Percentiles rank a stretch among this genome's conserved stretches.
Evolutionary conservation across 495 filamentous ascomycete species (phyloP).

Genomic region (Podospora comata): DNA sequence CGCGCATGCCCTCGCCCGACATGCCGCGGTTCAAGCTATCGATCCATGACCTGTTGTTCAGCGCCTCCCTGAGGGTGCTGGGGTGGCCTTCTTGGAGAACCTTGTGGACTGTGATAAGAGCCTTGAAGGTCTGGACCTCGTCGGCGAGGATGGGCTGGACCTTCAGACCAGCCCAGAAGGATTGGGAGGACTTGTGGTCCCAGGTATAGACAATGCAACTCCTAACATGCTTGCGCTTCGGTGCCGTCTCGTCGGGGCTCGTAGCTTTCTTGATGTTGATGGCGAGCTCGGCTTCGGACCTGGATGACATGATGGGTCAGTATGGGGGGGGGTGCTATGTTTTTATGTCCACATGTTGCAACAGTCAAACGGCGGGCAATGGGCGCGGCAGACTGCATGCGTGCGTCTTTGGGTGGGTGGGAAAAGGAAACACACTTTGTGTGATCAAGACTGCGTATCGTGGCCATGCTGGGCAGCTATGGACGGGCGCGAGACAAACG

Average conservation of each 20-base stretch:
- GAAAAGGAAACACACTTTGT: constrained; percentile 38
- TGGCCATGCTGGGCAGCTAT: constrained; percentile 41
- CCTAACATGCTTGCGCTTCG: constrained; percentile 98
- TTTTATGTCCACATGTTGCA: not conserved
- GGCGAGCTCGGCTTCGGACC: constrained; percentile 87
- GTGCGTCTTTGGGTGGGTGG: not conserved
- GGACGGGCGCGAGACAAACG: not conserved
- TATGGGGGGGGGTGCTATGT: constrained; percentile 6
- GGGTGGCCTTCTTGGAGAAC: constrained; percentile 96
- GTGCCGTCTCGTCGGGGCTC: constrained; percentile 89
- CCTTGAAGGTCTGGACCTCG: constrained; percentile 92
- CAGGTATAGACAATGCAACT: constrained; percentile 98
- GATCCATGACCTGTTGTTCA: constrained; percentile 84
- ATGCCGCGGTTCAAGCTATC: constrained; percentile 87
- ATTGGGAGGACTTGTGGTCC: constrained; percentile 95
- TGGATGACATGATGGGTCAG: constrained; percentile 38
- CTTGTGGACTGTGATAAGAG: constrained; percentile 89
- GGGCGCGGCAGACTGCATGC: not conserved
- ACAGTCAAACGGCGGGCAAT: constrained; percentile 4
- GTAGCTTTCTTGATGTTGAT: constrained; percentile 98
- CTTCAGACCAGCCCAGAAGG: constrained; percentile 99
- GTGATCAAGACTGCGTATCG: constrained; percentile 47
- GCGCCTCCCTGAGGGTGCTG: constrained; percentile 78
- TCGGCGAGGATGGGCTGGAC: constrained; percentile 97
- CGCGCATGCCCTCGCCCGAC: constrained; percentile 79